Base-by-base conservation (phyloP, 148 eudicot species). In the Suaeda aralocaspica region DNA sequence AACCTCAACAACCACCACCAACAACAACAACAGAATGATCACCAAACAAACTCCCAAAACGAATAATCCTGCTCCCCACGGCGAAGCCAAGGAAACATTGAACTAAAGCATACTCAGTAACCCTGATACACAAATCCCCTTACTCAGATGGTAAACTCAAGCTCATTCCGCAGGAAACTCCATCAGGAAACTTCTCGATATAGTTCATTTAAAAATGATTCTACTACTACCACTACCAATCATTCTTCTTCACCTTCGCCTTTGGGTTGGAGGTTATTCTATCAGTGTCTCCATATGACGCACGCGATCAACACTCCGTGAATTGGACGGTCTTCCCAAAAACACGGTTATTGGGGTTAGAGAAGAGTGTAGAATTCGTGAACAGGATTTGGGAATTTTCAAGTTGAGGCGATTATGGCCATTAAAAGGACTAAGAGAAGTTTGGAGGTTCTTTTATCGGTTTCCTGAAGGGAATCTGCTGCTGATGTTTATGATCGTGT, bases 381-480 rank as follows among this genome's bases (percentile, higher is more conserved):
- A 94, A 41, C 95, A 91, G 75, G 98, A 94, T 82, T 91, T 69
- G 98, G 96, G 66, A 94, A 94, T 74, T 94, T 94, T 59, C 97
- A 91, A 76, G 88, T 82, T 19, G 84, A 80, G 53, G 87, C 84
- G 34, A 72, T 94, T 97, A 81, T 80, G 74, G 73, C 22, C 42
- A 79, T 88, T 21, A 94, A 94, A 68, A 79, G 84, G 70, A 80
- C 83, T 0, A 68, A 2, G 82, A 83, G 68, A 79, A 77, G 64
- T 94, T 84, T 45, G 97, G 26, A 83, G 96, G 75, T 94, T 94
- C 51, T 94, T 87, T 62, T 91, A 91, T 68, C 78, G 97, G 12
- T 94, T 94, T 70, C 98, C 98, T 8, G 92, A 94, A 63, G 98
- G 98, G 98, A 94, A 63, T 94, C 98, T 30, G 92, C 92, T 56